Percentiles rank a stretch among this genome's conserved stretches.
Conservation (phyloP, 305 asterid genomes). For the Fraxinus angustifolia region DNA sequence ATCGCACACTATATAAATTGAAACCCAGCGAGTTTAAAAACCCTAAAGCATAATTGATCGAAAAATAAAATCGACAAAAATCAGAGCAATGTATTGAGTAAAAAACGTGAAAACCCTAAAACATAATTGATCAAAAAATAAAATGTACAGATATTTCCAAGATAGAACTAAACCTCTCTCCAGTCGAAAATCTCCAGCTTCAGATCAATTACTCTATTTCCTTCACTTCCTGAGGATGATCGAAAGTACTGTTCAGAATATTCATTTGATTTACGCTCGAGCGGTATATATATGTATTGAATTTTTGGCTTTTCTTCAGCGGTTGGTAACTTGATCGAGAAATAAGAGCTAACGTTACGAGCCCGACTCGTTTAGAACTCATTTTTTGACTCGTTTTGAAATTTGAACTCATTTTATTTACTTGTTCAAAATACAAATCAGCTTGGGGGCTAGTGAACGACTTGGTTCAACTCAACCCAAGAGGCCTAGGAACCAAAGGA, state of each 20-base stretch:
- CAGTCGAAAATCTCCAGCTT: neutral
- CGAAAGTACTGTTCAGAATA: neutral
- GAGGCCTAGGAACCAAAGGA: neutral
- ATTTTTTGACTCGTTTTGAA: neutral
- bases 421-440: too few relatives aligned
- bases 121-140: neutral
- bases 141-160: neutral
- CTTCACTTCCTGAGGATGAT: neutral
- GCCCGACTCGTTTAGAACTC: neutral
- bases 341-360: too few relatives aligned
- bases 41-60: neutral
- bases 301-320: neutral
- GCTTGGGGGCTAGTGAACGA: neutral
- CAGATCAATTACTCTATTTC: neutral
- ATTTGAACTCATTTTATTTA: neutral
- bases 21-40: neutral
- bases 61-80: neutral
- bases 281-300: neutral
- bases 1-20: neutral
- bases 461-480: neutral
- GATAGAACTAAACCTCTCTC: neutral
- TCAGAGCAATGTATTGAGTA: neutral
- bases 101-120: neutral
- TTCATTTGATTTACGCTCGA: neutral
- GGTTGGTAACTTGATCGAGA: neutral